Base-by-base conservation (phyloP, 2,329 filamentous ascomycete genomes). In the Pezicula carpinea region DNA sequence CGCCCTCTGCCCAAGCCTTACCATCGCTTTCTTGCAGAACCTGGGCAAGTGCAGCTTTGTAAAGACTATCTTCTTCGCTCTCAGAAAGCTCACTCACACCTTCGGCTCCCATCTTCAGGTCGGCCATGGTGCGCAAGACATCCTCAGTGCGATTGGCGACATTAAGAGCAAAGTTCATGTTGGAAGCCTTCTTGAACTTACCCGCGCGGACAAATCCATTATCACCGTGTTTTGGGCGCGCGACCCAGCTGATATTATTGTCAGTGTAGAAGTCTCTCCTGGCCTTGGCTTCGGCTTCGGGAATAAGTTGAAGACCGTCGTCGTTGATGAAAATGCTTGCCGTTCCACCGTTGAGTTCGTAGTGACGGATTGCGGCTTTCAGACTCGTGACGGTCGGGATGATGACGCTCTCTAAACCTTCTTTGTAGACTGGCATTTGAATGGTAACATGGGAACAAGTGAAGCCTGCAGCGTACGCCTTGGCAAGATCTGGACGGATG, bases 111-210 rank as follows among this genome's bases (percentile, higher is more conserved):
- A 36, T 36, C 7, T 10, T 6, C 14, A 7, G 29, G 7, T 32
- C 29, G 7, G 29, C 29, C 29, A 32, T 32, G 32, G 32, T 22
- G 8, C 26, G 66, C 6, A 87, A 66, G 46, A 76, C 75, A 8
- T 76, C 74, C 60, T 87, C 83, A 3, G 85, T 75, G 47, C 76
- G 73, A 58, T 77, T 75, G 29, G 77, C 81, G 43, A 84, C 66
- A 55, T 75, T 76, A 47, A 87, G 69, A 2, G 74, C 81, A 58
- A 80, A 86, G 63, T 86, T 86, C 82, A 87, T 86, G 67, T 87
- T 87, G 32, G 80, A 84, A 0, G 81, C 80, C 65, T 85, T 84
- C 69, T 85, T 84, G 70, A 84, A 85, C 59, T 83, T 83, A 42
- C 81, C 81, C 36, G 69, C 71, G 26, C 77, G 70, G 18, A 73